Conservation (phyloP, 331 rosid species). For the Quercus tomentella region DNA sequence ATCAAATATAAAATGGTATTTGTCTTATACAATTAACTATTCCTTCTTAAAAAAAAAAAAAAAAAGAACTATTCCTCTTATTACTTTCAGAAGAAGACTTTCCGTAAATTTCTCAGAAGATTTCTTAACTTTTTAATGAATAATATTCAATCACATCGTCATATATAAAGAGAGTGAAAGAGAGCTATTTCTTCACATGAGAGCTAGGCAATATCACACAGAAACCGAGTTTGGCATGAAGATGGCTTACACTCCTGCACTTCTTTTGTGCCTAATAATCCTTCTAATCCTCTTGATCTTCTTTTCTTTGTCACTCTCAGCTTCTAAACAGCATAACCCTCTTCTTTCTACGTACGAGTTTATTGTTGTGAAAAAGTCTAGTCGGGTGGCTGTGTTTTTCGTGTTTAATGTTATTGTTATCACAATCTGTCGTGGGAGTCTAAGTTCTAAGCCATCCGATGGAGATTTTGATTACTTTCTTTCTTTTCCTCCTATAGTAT, state of each 20-base stretch:
- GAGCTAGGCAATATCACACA: not conserved
- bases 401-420: constrained; percentile 8
- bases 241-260: not conserved
- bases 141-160: no score
- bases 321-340: constrained; percentile 6
- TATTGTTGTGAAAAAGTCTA: constrained; percentile 4
- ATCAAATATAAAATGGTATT: no score
- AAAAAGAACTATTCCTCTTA: no score
- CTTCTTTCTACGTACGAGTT: constrained; percentile 16
- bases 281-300: not conserved
- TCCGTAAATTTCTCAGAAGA: no score
- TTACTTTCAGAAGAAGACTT: no score
- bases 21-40: no score
- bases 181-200: not conserved
- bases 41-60: no score
- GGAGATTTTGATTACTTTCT: not conserved
- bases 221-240: not conserved
- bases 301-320: not conserved
- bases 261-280: not conserved
- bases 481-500: not conserved
- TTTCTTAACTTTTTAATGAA: no score
- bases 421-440: constrained; percentile 14
- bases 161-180: no score
- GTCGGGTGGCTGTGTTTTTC: constrained; percentile 17
- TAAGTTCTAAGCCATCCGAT: not conserved